phyloP scores from a whole-genome alignment of 1,284 basidiomycete species.

The Austroboletus niveus region DNA sequence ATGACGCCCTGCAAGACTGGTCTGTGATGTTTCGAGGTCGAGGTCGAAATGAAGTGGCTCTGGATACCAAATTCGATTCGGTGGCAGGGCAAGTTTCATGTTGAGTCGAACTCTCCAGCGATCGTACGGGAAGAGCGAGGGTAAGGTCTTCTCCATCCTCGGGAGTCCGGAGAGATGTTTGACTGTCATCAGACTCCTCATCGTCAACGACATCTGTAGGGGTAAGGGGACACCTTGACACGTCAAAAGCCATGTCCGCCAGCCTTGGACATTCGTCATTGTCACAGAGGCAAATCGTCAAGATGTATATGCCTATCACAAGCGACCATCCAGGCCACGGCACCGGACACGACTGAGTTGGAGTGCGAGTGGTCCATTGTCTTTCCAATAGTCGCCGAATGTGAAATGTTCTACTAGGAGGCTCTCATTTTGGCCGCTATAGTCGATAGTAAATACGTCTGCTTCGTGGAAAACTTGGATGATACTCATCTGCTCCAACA shows the following conservation, averaged over 20 bases:
- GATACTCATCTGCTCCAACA: slow-evolving; percentile 27
- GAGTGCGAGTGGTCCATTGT: neutral
- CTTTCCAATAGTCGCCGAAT: too few species aligned
- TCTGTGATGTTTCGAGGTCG: too few species aligned
- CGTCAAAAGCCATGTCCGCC: slow-evolving; percentile 20
- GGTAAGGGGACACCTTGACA: slow-evolving; percentile 18
- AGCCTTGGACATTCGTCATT: slow-evolving; percentile 4
- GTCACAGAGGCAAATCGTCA: slow-evolving; percentile 5
- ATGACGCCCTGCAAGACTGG: too few species aligned
- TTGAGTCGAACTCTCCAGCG: neutral
- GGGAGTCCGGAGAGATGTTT: too few species aligned
- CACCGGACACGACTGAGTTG: neutral
- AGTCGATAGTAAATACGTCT: slow-evolving; percentile 27
- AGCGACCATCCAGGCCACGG: neutral
- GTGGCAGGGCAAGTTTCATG: too few species aligned
- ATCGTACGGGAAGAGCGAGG: too few species aligned
- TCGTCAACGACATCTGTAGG: slow-evolving; percentile 31
- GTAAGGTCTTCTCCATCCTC: too few species aligned
- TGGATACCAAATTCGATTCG: too few species aligned
- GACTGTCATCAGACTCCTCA: slow-evolving; percentile 1
- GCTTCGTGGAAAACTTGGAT: slow-evolving; percentile 6
- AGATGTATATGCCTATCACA: slow-evolving; percentile 8
- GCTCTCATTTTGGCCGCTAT: slow-evolving; percentile 1
- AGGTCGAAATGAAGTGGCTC: too few species aligned
- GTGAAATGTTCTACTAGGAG: too few species aligned